These are phyloP conservation scores for Gypsophila paniculata DNA, from an alignment of 179 eudicot genomes.

Conservation along the genomic window DNA sequence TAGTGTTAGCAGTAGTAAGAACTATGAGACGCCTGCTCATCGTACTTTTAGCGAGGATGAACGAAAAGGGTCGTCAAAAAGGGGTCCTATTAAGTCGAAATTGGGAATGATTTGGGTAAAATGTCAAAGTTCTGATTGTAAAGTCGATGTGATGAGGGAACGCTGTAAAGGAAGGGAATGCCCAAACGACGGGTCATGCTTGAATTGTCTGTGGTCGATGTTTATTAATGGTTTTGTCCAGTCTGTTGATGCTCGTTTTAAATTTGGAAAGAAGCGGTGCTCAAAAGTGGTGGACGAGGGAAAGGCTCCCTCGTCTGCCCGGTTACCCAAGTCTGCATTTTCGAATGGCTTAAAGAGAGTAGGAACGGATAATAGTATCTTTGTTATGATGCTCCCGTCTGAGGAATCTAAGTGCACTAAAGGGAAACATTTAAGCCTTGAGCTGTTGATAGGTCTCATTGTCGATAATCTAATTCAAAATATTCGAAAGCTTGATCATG, in stretches of 20 bases:
- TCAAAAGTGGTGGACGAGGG: conserved; percentile 41
- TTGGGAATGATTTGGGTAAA: conserved; percentile 46
- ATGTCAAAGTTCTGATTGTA: conserved; percentile 33
- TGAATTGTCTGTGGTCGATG: conserved; percentile 70
- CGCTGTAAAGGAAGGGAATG: conserved; percentile 39
- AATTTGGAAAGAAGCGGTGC: conserved; percentile 46
- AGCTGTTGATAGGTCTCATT: conserved; percentile 49
- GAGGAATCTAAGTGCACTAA: conserved; percentile 33
- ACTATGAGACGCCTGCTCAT: conserved; percentile 21
- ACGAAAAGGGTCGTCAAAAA: conserved; percentile 44
- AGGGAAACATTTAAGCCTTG: conserved; percentile 50
- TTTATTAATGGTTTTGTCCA: conserved; percentile 64
- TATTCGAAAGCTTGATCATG: conserved; percentile 49
- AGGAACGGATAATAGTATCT: conserved; percentile 29
- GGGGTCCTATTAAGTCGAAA: conserved; percentile 47
- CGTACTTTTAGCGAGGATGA: conserved; percentile 39
- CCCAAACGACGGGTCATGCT: conserved; percentile 41
- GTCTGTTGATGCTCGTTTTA: conserved; percentile 56
- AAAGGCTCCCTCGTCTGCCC: conserved; percentile 21
- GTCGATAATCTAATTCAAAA: conserved; percentile 55
- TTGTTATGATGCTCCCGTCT: conserved; percentile 32
- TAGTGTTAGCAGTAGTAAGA: conserved; percentile 22
- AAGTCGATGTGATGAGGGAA: conserved; percentile 30
- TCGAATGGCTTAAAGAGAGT: conserved; percentile 32
- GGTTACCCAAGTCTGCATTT: conserved; percentile 28